Evolutionary conservation across 2,329 filamentous ascomycete genomes (phyloP).

Genomic region (Verticillium nonalfalfae): DNA sequence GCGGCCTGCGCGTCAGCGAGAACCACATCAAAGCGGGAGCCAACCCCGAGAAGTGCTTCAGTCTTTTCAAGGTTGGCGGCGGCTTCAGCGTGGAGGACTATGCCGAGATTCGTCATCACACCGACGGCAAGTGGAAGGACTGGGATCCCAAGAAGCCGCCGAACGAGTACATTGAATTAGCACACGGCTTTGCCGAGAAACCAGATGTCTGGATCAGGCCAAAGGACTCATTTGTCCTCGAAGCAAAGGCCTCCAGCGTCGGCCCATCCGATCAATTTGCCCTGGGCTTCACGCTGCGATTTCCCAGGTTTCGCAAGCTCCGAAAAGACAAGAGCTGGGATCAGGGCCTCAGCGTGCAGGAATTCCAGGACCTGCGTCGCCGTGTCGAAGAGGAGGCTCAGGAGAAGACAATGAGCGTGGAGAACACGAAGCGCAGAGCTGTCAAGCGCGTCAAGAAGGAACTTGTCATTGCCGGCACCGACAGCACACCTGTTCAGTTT

Average conservation of each 20-base stretch:
- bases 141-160: constrained; percentile 79
- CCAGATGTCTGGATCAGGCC: constrained; percentile 94
- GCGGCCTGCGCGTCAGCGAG: constrained; percentile 72
- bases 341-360: constrained; percentile 68
- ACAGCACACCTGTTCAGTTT: constrained; percentile 39
- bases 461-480: constrained; percentile 65
- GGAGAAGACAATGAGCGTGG: constrained; percentile 73
- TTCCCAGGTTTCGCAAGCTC: constrained; percentile 80
- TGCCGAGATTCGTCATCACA: constrained; percentile 71
- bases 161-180: constrained; percentile 71
- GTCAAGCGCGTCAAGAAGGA: constrained; percentile 63
- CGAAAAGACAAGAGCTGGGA: constrained; percentile 82
- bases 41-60: constrained; percentile 71
- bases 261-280: constrained; percentile 72
- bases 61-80: constrained; percentile 98
- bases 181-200: constrained; percentile 70
- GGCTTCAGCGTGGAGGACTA: constrained; percentile 85
- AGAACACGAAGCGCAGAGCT: constrained; percentile 52
- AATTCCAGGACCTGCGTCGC: constrained; percentile 66
- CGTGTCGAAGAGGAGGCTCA: constrained; percentile 64
- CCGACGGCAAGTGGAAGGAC: constrained; percentile 84
- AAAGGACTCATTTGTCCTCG: constrained; percentile 77
- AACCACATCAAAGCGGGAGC: constrained; percentile 53
- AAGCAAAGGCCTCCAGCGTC: constrained; percentile 81
- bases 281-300: constrained; percentile 71